These are phyloP conservation scores for Jimgerdemannia lactiflua DNA, from an alignment of 192 early-diverging fungal genomes.

Conservation along the genomic window DNA sequence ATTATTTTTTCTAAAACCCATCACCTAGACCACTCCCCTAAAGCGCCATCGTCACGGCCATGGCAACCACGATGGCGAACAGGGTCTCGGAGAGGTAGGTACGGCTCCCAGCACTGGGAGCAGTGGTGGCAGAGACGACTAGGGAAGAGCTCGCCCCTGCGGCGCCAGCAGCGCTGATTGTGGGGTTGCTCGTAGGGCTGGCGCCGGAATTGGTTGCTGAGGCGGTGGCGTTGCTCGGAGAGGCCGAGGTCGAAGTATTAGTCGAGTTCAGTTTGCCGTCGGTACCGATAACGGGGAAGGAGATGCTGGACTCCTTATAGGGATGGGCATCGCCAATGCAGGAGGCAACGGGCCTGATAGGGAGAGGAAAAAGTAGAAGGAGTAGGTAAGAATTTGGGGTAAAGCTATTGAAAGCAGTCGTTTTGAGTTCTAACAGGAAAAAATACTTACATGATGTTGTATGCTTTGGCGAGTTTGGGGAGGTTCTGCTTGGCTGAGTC, in stretches of 20 bases:
- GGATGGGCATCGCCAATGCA: slow-evolving; percentile 31
- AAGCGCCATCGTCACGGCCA: not conserved
- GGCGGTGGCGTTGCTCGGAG: not conserved
- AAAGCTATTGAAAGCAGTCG: not conserved
- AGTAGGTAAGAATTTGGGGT: not conserved
- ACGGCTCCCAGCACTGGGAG: not conserved
- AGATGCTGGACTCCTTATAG: slow-evolving; percentile 33
- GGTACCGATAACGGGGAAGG: slow-evolving; percentile 26
- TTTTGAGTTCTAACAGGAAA: not conserved
- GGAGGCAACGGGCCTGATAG: slow-evolving; percentile 16
- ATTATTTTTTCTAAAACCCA: no score
- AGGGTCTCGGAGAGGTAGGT: not conserved
- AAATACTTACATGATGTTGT: slow-evolving; percentile 27
- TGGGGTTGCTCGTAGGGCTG: not conserved
- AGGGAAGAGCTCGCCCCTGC: not conserved
- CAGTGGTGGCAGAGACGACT: not conserved
- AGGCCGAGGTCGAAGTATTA: not conserved
- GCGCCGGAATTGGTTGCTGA: not conserved
- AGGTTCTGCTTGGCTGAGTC: slow-evolving; percentile 38
- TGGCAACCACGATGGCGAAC: not conserved
- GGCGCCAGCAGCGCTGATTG: not conserved
- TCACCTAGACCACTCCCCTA: not conserved
- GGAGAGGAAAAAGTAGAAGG: not conserved
- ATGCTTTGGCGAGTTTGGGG: slow-evolving; percentile 26
- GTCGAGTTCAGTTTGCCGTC: not conserved